These are phyloP conservation scores for Exophiala calicioides DNA, from an alignment of 2,329 filamentous ascomycete genomes.

Conservation along the genomic window DNA sequence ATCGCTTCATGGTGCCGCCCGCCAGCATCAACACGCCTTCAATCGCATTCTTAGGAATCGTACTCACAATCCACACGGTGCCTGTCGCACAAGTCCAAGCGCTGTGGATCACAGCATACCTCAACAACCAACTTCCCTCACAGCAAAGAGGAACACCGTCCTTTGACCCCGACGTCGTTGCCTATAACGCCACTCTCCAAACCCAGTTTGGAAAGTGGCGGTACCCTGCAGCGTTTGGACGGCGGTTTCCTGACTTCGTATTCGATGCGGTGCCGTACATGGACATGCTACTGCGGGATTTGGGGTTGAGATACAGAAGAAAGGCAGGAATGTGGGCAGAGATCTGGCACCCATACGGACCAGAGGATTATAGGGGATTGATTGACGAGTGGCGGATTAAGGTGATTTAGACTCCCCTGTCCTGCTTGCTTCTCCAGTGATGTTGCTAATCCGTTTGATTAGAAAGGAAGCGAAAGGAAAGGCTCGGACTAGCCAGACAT, in stretches of 20 bases:
- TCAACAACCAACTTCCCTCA: slow-evolving; percentile 52
- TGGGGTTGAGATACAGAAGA: slow-evolving; percentile 56
- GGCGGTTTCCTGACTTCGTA: slow-evolving; percentile 67
- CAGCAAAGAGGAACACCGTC: not conserved
- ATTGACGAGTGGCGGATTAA: slow-evolving; percentile 46
- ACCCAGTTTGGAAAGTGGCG: slow-evolving; percentile 70
- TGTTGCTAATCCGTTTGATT: too few species aligned
- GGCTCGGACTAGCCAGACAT: too few species aligned
- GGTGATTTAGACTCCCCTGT: too few species aligned
- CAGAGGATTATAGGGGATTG: slow-evolving; percentile 44
- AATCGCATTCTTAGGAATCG: slow-evolving; percentile 52
- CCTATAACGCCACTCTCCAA: slow-evolving; percentile 61
- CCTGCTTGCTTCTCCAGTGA: too few species aligned
- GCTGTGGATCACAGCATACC: slow-evolving; percentile 66
- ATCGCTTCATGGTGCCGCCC: slow-evolving; percentile 49
- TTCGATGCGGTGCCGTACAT: slow-evolving; percentile 76
- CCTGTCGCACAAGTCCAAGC: slow-evolving; percentile 48
- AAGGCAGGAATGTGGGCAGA: slow-evolving; percentile 36
- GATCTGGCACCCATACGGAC: slow-evolving; percentile 41
- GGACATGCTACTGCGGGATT: slow-evolving; percentile 66
- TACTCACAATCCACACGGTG: slow-evolving; percentile 48
- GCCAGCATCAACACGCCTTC: slow-evolving; percentile 36
- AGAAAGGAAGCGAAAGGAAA: too few species aligned
- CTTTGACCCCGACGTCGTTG: slow-evolving; percentile 37
- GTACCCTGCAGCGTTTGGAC: slow-evolving; percentile 66